A percentile compares a stretch with the other conserved stretches of the same genome.
phyloP scores from a whole-genome alignment of 441 rosid species.

The Mallotus repandus region DNA sequence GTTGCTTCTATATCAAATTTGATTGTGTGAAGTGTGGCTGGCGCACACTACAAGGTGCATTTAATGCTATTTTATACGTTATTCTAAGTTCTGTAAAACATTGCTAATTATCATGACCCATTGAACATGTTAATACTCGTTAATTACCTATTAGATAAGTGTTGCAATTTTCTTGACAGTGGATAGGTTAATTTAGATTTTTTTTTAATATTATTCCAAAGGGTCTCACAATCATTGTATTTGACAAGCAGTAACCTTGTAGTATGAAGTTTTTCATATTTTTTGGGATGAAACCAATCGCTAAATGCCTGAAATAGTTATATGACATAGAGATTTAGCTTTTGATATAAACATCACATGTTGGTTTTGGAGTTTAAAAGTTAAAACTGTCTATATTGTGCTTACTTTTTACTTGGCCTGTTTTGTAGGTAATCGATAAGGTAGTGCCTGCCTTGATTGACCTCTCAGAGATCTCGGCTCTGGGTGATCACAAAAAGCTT shows the following conservation, averaged over 20 bases:
- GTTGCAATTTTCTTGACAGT: background rate
- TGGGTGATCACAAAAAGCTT: slow-evolving; percentile 91
- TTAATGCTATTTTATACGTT: background rate
- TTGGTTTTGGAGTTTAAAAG: slow-evolving; percentile 2
- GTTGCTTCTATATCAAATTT: background rate
- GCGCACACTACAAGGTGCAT: background rate
- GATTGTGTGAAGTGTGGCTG: background rate
- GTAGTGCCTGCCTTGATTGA: slow-evolving; percentile 80
- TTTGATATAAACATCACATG: background rate
- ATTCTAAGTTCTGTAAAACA: background rate
- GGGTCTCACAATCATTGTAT: background rate
- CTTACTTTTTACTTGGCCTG: slow-evolving; percentile 11
- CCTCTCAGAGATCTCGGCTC: slow-evolving; percentile 72
- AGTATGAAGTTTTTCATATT: background rate
- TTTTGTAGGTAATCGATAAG: slow-evolving; percentile 61
- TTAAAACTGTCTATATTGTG: background rate
- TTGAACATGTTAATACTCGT: background rate
- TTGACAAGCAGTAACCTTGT: background rate
- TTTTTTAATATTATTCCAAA: background rate
- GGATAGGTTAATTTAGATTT: background rate
- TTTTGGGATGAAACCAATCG: background rate
- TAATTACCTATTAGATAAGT: background rate
- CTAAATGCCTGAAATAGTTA: background rate
- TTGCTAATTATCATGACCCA: background rate
- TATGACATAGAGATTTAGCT: background rate